These are phyloP conservation scores for Saccharomycopsis oosterbeekiorum DNA, from an alignment of 805 yeast species.

Conservation along the genomic window DNA sequence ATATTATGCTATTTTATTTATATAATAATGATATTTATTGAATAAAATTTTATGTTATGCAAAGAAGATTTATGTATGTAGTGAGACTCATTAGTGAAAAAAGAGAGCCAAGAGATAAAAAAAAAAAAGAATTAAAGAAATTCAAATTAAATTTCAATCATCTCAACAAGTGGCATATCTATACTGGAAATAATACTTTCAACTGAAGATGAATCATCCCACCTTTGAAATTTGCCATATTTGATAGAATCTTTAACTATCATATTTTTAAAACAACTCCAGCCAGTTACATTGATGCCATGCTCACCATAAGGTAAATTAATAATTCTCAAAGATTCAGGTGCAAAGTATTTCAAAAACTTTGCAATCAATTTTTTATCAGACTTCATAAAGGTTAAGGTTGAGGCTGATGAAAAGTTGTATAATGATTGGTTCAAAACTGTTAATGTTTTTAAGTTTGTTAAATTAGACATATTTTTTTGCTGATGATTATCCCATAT, in stretches of 20 bases:
- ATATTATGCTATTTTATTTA: not conserved
- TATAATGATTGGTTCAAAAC: not conserved
- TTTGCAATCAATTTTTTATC: not conserved
- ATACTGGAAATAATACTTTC: not conserved
- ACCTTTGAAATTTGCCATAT: not conserved
- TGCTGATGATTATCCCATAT: not conserved
- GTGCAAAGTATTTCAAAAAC: not conserved
- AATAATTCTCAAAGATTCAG: not conserved
- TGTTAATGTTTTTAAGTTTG: not conserved
- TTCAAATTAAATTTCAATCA: not conserved
- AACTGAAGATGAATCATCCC: not conserved
- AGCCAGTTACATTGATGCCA: not conserved
- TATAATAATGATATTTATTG: not conserved
- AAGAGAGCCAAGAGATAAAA: not conserved
- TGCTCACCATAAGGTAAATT: not conserved
- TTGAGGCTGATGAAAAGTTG: not conserved
- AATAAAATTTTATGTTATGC: not conserved
- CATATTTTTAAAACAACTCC: conserved; percentile 1
- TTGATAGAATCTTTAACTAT: not conserved
- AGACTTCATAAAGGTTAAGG: not conserved
- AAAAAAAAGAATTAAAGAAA: not conserved
- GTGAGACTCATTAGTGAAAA: too few species aligned
- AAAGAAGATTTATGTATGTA: too few species aligned
- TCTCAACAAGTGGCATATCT: not conserved
- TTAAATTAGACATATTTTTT: not conserved